A percentile compares a stretch with the other conserved stretches of the same genome.
These are phyloP conservation scores for Tribonema minus DNA, from an alignment of 108 stramenopile species.

Conservation along the genomic window DNA sequence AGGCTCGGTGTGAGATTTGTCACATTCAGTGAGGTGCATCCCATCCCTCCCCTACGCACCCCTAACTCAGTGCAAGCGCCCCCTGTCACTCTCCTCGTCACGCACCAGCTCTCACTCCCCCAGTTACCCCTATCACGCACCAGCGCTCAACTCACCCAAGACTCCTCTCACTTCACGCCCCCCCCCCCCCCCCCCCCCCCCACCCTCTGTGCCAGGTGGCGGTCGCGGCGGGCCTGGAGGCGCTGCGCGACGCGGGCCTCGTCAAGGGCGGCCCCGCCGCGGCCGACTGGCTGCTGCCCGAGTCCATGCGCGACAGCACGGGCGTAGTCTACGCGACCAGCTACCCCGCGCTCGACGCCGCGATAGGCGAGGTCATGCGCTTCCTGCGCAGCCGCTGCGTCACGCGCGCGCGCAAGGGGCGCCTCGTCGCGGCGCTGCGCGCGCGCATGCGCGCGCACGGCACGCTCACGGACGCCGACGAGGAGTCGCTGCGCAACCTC, in stretches of 20 bases:
- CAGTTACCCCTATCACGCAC: too few relatives aligned
- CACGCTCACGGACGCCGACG: constrained; percentile 72
- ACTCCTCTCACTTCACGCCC: too few relatives aligned
- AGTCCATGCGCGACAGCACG: constrained; percentile 79
- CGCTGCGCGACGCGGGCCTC: constrained; percentile 83
- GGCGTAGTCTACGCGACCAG: constrained; percentile 90
- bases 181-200: too few relatives aligned
- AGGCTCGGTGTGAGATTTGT: too few relatives aligned
- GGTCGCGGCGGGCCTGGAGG: constrained; percentile 89
- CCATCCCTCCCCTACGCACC: too few relatives aligned
- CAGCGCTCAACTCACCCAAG: too few relatives aligned
- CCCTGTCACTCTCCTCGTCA: too few relatives aligned
- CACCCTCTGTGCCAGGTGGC: too few relatives aligned
- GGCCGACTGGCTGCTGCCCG: constrained; percentile 79
- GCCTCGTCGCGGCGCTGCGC: constrained; percentile 69
- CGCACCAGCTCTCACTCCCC: too few relatives aligned
- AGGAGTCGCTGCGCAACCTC: constrained; percentile 58
- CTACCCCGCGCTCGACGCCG: constrained; percentile 93
- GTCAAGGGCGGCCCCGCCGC: constrained; percentile 71
- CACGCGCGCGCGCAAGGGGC: constrained; percentile 63
- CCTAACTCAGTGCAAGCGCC: too few relatives aligned
- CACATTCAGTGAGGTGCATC: too few relatives aligned
- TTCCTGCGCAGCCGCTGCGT: constrained; percentile 67
- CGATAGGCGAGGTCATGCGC: constrained; percentile 88
- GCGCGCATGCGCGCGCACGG: constrained; percentile 64